Conservation (phyloP, 2,329 filamentous ascomycete species). For the Colletotrichum sp. region DNA sequence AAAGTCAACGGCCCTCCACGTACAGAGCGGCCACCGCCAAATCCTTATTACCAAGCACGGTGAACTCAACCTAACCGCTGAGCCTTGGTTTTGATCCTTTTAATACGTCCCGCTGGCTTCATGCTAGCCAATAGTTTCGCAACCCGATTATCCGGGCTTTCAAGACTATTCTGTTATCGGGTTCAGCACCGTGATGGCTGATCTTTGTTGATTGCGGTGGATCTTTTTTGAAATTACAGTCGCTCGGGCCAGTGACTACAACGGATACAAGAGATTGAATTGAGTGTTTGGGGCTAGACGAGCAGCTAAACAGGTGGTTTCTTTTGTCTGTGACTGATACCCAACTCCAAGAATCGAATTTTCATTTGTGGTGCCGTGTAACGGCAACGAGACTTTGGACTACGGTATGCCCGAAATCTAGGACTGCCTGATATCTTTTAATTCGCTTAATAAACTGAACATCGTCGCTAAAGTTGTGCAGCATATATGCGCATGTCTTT, state of each 20-base stretch:
- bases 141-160: accelerated
- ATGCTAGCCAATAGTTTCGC: accelerated
- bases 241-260: background rate
- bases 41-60: background rate
- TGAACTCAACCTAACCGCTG: background rate
- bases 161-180: background rate
- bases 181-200: background rate
- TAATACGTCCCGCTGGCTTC: background rate
- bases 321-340: background rate
- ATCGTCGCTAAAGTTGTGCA: background rate
- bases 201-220: background rate
- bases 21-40: background rate
- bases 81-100: background rate
- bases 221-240: background rate
- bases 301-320: background rate
- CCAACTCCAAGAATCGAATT: background rate
- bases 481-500: too few relatives aligned
- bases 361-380: accelerated
- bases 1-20: background rate
- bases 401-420: background rate
- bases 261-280: background rate
- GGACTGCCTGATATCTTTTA: background rate
- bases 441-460: background rate
- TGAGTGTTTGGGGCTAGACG: background rate
- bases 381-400: background rate